Base-by-base conservation (phyloP, 2,329 filamentous ascomycete species). In the Cytospora chrysosperma region DNA sequence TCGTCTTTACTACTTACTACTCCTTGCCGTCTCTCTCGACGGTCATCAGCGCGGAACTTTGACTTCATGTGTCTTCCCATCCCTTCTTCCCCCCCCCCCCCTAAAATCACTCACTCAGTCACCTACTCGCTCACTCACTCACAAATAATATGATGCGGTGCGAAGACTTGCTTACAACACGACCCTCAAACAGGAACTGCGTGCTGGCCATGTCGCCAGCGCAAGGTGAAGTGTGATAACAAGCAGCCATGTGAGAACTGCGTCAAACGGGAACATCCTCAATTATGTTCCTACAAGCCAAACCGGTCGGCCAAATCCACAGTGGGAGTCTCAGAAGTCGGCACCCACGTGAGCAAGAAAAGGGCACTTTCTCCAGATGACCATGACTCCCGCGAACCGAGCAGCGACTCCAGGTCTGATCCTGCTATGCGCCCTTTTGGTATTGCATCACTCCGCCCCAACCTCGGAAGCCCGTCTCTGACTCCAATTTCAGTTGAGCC, bases 201-300 rank as follows among this genome's bases (percentile, higher is more conserved):
- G 5, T 89, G 86, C 70, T 89, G 86, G 85, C 86, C 86, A 15
- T 89, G 86, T 71, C 80, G 86, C 53, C 86, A 88, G 73, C 81
- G 86, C 67, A 88, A 89, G 75, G 86, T 89, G 49, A 88, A 88
- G 75, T 89, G 86, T 72, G 86, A 88, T 76, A 88, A 88, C 73
- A 85, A 88, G 72, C 82, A 87, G 70, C 86, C 86, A 0, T 89
- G 86, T 73, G 85, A 88, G 70, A 89, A 89, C 71, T 89, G 86
- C 70, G 81, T 87, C 70, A 88, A 88, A 76, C 78, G 86, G 61
- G 85, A 88, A 64, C 86, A 89, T 68, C 81, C 85, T 2, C 81
- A 84, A 73, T 77, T 89, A 57, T 89, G 86, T 71, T 88, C 85
- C 30, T 88, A 88, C 75, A 88, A 88, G 71, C 86, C 86, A 17